Evolutionary conservation across 768 basidiomycete genomes (phyloP), one percentile per base, ranked within the genome.

Genomic region (Phaeotremella fagi): DNA sequence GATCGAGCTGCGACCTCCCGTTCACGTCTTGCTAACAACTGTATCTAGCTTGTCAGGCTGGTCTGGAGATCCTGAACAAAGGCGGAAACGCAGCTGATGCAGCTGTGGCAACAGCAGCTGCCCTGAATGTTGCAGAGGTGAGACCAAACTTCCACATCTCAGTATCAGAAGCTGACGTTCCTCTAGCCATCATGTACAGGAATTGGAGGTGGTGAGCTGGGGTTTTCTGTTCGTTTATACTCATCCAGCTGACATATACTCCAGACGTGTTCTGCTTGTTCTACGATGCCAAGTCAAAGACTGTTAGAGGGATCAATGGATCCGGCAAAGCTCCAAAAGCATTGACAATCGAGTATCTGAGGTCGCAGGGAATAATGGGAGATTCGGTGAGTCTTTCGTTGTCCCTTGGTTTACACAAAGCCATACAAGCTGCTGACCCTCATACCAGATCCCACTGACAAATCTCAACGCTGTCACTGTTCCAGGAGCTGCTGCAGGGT

Each of bases 1-100:
- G n/a, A n/a, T n/a, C n/a, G n/a, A n/a, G 60, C 53, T 14, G 0
- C 28, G 35, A 23, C 18, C 29, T 38, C 20, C 25, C 15, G n/a
- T 25, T 3, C 18, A 52, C 9, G 9, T 33, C 31, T 33, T 33
- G 52, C 59, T 63, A 36, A 60, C 45, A 45, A 29, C 26, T 3
- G 4, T 15, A 3, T 20, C 79, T 90, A 33, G 95, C 95, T 1
- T 84, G 85, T 15, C 86, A 88, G 68, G 92, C 89, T 16, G 95
- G 94, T 0, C 74, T 98, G 26, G 90, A 95, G 75, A 87, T 99
- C 60, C 77, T 99, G 23, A 80, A 85, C 48, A 86, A 85, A 73
- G 95, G 95, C 12, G 95, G 95, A 47, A 99, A 99, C 77, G 94
- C 94, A 90, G 89, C 88, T 56, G 90, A 95, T 76, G 90, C 90